A percentile compares a stretch with the other conserved stretches of the same genome.
phyloP scores from a whole-genome alignment of 129 eudicot genomes.

The Tanacetum coccineum region DNA sequence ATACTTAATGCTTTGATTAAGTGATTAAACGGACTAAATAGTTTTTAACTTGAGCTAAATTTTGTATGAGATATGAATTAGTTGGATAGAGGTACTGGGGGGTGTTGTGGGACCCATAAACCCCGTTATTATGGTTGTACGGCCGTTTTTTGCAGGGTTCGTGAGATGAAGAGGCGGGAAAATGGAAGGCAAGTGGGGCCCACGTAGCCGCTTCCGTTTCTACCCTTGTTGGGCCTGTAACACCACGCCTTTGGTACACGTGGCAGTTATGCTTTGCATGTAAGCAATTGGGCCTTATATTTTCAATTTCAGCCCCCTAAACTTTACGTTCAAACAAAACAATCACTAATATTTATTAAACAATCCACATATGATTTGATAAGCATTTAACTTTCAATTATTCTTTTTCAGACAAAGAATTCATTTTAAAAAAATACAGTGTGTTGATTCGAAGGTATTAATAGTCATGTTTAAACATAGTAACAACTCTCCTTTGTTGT shows the following conservation, averaged over 20 bases:
- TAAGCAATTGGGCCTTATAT: not conserved
- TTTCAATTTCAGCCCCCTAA: conserved; percentile 1
- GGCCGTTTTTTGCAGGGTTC: conserved; percentile 26
- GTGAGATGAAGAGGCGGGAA: conserved; percentile 37
- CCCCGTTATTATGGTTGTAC: conserved; percentile 28
- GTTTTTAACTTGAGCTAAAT: no score
- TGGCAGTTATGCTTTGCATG: conserved; percentile 36
- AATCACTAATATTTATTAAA: no score
- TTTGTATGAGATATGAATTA: not conserved
- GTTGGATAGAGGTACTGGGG: not conserved
- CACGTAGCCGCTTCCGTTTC: conserved; percentile 37
- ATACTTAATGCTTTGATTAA: no score
- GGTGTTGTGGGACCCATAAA: conserved; percentile 2
- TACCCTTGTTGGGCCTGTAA: conserved; percentile 26
- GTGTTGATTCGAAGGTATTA: no score
- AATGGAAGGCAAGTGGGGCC: conserved; percentile 35
- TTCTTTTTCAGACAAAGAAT: no score
- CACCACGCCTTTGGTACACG: conserved; percentile 32
- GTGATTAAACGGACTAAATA: no score
- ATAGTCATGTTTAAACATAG: no score
- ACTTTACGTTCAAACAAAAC: not conserved
- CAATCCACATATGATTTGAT: no score
- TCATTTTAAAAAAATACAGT: no score
- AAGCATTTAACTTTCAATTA: no score
- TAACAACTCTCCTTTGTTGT: no score